These are phyloP conservation scores for Penicillium sp. DNA, from an alignment of 2,329 filamentous ascomycete species.

Conservation along the genomic window DNA sequence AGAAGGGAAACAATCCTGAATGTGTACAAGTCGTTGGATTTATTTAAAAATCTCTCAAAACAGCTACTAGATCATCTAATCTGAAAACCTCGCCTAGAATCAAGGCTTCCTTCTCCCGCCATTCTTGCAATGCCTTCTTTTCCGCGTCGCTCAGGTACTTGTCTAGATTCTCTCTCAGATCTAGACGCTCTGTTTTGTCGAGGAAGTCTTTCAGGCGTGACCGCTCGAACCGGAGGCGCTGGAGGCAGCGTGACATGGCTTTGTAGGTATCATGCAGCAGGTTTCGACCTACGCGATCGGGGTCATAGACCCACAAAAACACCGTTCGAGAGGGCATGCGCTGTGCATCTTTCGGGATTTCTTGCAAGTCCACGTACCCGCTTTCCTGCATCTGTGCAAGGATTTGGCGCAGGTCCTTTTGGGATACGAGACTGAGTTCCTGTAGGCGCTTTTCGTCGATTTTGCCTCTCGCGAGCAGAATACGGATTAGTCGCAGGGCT, in stretches of 20 bases:
- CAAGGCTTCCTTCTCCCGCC: constrained; percentile 61
- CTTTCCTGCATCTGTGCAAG: constrained; percentile 81
- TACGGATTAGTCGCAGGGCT: constrained; percentile 77
- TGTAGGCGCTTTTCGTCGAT: constrained; percentile 90
- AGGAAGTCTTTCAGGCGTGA: constrained; percentile 68
- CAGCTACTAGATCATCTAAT: constrained; percentile 78
- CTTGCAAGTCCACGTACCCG: constrained; percentile 86
- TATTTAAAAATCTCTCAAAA: constrained; percentile 69
- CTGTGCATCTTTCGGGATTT: constrained; percentile 83
- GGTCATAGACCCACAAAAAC: constrained; percentile 89
- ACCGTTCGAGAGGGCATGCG: constrained; percentile 78
- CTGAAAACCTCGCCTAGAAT: constrained; percentile 74
- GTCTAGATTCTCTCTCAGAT: constrained; percentile 80
- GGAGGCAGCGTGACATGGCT: constrained; percentile 77
- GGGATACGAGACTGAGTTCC: constrained; percentile 74
- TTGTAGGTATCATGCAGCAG: constrained; percentile 83
- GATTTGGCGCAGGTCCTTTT: constrained; percentile 77
- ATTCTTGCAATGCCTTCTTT: constrained; percentile 63
- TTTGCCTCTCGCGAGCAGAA: constrained; percentile 81
- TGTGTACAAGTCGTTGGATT: not conserved
- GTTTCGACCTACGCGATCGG: constrained; percentile 64
- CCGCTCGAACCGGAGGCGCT: constrained; percentile 74
- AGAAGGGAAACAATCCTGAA: not conserved
- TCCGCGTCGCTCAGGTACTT: constrained; percentile 73
- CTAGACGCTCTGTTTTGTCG: constrained; percentile 75